Conservation (phyloP, 106 monocot species). For the Amphibolis antarctica region DNA sequence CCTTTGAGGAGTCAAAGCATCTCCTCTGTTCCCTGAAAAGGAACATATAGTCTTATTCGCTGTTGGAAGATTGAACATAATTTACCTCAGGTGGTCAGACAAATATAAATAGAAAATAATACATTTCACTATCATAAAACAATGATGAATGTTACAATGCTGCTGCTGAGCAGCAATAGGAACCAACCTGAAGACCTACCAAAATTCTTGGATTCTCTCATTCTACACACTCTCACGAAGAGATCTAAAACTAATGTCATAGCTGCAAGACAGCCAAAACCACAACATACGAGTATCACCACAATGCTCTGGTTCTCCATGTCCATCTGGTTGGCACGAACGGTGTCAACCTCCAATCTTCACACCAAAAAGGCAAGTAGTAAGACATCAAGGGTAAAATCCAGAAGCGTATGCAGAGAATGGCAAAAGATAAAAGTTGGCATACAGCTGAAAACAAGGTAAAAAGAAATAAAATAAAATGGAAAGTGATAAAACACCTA, state of each 20-base stretch:
- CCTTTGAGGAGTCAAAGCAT: no score
- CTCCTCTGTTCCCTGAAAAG: no score
- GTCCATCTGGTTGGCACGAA: slow-evolving; percentile 38
- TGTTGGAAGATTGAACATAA: background rate
- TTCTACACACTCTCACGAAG: slow-evolving; percentile 31
- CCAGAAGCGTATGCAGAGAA: no score
- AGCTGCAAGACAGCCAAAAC: slow-evolving; percentile 54
- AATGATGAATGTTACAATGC: slow-evolving; percentile 54
- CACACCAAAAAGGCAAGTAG: no score
- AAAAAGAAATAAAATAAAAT: no score
- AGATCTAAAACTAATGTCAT: slow-evolving; percentile 35
- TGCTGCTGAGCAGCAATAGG: slow-evolving; percentile 63
- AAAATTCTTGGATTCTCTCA: slow-evolving; percentile 29
- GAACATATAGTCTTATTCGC: no score
- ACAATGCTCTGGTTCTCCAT: slow-evolving; percentile 50
- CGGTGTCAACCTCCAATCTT: slow-evolving; percentile 51
- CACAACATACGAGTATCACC: slow-evolving; percentile 63
- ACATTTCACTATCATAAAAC: slow-evolving; percentile 28
- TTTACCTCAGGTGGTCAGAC: background rate
- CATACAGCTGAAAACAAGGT: no score
- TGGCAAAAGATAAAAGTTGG: no score
- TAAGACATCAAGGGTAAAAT: no score
- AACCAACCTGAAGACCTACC: slow-evolving; percentile 53
- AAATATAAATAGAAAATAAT: background rate
- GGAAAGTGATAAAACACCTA: no score